These are phyloP conservation scores for Podaxis mareebaensis DNA, from an alignment of 768 basidiomycete species.

Conservation along the genomic window DNA sequence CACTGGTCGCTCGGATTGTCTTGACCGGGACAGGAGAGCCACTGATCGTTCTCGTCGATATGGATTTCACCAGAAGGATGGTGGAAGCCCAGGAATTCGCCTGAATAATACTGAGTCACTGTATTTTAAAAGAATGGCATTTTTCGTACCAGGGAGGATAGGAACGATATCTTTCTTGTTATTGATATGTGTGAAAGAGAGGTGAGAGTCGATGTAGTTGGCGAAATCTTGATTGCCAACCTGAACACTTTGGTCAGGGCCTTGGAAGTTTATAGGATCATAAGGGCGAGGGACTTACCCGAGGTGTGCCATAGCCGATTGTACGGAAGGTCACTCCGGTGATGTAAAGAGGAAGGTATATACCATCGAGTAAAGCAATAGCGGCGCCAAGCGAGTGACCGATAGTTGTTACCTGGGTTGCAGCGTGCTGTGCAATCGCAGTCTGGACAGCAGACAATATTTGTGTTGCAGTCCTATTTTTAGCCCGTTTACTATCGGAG, in stretches of 20 bases:
- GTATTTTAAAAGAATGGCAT: background rate
- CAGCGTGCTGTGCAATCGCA: slow-evolving; percentile 31
- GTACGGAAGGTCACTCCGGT: slow-evolving; percentile 37
- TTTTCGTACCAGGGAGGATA: slow-evolving; percentile 28
- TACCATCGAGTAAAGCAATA: slow-evolving; percentile 53
- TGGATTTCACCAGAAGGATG: slow-evolving; percentile 45
- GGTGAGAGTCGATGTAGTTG: slow-evolving; percentile 25
- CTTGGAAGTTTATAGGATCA: background rate
- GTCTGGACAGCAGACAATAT: slow-evolving; percentile 41
- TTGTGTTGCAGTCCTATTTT: slow-evolving; percentile 36
- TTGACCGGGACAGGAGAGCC: slow-evolving; percentile 30
- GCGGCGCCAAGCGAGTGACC: slow-evolving; percentile 49
- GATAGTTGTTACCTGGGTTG: slow-evolving; percentile 39
- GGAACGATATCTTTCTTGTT: slow-evolving; percentile 31
- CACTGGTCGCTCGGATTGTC: slow-evolving; percentile 27
- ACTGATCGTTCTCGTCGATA: slow-evolving; percentile 30
- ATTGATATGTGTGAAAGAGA: slow-evolving; percentile 23
- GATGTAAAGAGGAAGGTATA: slow-evolving; percentile 55
- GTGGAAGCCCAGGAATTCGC: slow-evolving; percentile 38
- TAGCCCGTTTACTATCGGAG: background rate
- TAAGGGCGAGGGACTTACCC: slow-evolving; percentile 29
- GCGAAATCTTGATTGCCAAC: slow-evolving; percentile 38
- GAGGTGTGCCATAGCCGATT: slow-evolving; percentile 45
- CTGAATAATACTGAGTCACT: slow-evolving; percentile 50
- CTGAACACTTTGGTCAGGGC: slow-evolving; percentile 18